Evolutionary conservation across 257 asterid genomes (phyloP), one percentile per base, ranked within the genome.

Genomic region (Mentha longifolia): DNA sequence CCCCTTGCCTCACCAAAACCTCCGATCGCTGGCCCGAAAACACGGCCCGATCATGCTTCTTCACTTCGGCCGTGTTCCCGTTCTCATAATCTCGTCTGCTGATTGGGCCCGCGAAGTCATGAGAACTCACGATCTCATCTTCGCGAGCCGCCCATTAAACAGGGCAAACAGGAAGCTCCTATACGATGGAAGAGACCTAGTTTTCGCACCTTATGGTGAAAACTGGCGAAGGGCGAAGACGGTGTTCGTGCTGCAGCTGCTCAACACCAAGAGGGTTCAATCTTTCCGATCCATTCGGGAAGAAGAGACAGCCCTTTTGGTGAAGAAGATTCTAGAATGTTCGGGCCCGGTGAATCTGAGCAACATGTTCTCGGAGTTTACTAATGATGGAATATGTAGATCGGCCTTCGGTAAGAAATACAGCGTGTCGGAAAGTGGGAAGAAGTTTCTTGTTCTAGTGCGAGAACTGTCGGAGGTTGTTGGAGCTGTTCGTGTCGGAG

Each of bases 11-110:
- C n/a, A n/a, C n/a, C n/a, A n/a, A n/a, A n/a, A n/a, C n/a, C n/a
- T n/a, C n/a, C n/a, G n/a, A n/a, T n/a, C n/a, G n/a, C n/a, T n/a
- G n/a, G n/a, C n/a, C n/a, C n/a, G n/a, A n/a, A n/a, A n/a, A n/a
- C n/a, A n/a, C n/a, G n/a, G n/a, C n/a, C n/a, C n/a, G n/a, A 15
- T 60, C 47, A 60, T 35, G 65, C 65, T 60, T 1, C 65, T 60
- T 1, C 65, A 16, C 65, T 35, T 60, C 49, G 65, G 65, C 47
- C 2, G 15, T 3, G 47, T 33, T 45, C 47, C 65, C 3, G 25
- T 60, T 3, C 65, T 60, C n/a, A 1, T 35, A 3, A 17, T 37
- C 47, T 60, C 65, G 1, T 60, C 65, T 9, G 65, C 49, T 0
- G 65, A 60, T n/a, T 19, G 9, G 37, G 65, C 65, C 28, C 47